A percentile compares a stretch with the other conserved stretches of the same genome.
Evolutionary conservation across 106 monocot species (phyloP).

Genomic region (Ottelia alismoides): DNA sequence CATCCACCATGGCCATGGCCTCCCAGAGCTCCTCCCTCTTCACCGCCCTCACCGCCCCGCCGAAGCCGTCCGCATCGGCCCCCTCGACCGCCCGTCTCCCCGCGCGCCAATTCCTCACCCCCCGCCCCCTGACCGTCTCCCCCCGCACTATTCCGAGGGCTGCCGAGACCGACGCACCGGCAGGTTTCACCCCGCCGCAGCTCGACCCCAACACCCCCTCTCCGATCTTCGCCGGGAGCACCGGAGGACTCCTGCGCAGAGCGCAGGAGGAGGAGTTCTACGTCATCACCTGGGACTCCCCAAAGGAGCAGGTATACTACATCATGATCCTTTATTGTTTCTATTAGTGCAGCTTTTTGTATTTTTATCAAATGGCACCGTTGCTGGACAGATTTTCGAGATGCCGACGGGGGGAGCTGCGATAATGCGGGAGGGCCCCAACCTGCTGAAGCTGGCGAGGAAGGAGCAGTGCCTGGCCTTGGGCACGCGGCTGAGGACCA

Average conservation of each 20-base stretch:
- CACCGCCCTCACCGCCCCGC: conserved; percentile 12
- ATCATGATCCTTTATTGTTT: no score
- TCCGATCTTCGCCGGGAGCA: conserved; percentile 90
- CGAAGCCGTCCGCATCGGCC: conserved; percentile 3
- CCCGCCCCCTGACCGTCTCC: no score
- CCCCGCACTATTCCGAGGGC: no score
- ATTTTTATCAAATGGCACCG: no score
- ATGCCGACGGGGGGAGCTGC: conserved; percentile 97
- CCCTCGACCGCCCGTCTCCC: neutral
- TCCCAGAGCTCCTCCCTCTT: conserved; percentile 35
- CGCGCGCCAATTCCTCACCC: no score
- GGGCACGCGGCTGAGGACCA: conserved; percentile 71
- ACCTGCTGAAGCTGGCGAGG: conserved; percentile 85
- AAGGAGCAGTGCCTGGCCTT: conserved; percentile 97
- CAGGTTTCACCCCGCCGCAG: conserved; percentile 77
- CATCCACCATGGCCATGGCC: conserved; percentile 37
- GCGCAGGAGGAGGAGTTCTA: conserved; percentile 97
- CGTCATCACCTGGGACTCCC: conserved; percentile 90
- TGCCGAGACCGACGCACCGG: conserved; percentile 19
- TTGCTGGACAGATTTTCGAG: no score
- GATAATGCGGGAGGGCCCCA: conserved; percentile 85
- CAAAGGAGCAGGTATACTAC: conserved; percentile 89
- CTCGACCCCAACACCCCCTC: conserved; percentile 91
- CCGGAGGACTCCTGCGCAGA: conserved; percentile 86
- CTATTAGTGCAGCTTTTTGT: no score